A percentile compares a stretch with the other conserved stretches of the same genome.
phyloP scores from a whole-genome alignment of 108 stramenopile genomes.

The Schizochytrium sp. region DNA sequence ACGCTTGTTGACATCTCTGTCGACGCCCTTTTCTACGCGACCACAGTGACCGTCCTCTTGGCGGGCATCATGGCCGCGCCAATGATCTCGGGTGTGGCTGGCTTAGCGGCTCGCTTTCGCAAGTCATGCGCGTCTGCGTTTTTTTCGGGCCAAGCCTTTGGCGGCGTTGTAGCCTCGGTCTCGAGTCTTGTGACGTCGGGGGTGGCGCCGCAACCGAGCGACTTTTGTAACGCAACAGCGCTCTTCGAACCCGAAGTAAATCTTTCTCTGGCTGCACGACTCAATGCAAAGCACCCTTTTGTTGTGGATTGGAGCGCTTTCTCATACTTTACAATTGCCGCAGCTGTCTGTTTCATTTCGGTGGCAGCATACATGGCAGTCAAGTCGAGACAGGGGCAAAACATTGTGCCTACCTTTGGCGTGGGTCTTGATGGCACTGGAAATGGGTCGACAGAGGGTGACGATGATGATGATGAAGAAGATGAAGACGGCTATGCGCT shows the following conservation, averaged over 20 bases:
- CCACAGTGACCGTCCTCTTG: neutral
- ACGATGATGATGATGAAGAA: neutral
- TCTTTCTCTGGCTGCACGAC: too few species aligned
- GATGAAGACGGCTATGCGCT: too few species aligned
- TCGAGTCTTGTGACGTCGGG: neutral
- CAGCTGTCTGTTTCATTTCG: slow-evolving; percentile 15
- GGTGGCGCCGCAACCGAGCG: neutral
- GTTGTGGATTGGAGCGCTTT: neutral
- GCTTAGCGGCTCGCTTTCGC: neutral
- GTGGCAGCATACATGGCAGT: neutral
- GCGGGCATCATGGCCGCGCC: slow-evolving; percentile 3
- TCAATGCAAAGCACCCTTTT: neutral
- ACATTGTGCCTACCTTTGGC: neutral
- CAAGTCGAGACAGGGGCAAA: neutral
- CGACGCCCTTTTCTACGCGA: neutral
- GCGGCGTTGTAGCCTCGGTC: slow-evolving; percentile 12
- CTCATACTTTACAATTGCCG: neutral
- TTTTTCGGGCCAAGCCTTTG: slow-evolving; percentile 25
- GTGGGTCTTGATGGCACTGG: neutral
- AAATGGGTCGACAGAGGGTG: neutral
- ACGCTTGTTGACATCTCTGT: neutral
- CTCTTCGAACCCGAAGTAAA: neutral
- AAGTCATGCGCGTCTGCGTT: neutral
- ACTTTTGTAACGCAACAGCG: neutral
- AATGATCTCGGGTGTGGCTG: slow-evolving; percentile 21